Evolutionary conservation across 345 rosid species (phyloP).

Genomic region (Eucalyptus polybractea): DNA sequence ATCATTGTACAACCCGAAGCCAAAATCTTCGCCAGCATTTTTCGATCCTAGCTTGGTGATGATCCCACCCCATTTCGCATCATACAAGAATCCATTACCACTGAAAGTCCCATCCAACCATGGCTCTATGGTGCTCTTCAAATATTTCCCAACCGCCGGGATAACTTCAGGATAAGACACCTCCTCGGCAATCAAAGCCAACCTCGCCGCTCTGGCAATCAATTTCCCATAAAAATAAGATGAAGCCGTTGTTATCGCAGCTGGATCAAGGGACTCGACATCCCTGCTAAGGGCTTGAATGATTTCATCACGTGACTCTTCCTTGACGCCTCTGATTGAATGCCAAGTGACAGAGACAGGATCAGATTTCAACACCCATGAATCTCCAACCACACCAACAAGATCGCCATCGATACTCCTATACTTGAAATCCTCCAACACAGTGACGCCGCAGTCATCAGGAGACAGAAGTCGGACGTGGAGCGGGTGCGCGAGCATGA

Average conservation of each 20-base stretch:
- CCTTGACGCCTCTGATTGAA: conserved; percentile 51
- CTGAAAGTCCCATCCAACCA: conserved; percentile 76
- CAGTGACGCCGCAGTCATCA: conserved; percentile 18
- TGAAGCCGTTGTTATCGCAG: conserved; percentile 30
- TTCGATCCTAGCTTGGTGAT: conserved; percentile 51
- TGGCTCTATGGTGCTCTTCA: conserved; percentile 71
- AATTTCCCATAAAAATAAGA: conserved; percentile 78
- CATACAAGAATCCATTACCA: conserved; percentile 72
- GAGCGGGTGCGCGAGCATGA: conserved; percentile 88
- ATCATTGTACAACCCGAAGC: conserved; percentile 69
- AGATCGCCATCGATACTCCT: conserved; percentile 82
- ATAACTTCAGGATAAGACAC: conserved; percentile 49
- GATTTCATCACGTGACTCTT: conserved; percentile 41
- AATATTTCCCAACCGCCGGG: conserved; percentile 42
- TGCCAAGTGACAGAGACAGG: conserved; percentile 82
- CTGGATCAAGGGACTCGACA: conserved; percentile 42
- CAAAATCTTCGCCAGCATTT: conserved; percentile 74
- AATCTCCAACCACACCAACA: conserved; percentile 74
- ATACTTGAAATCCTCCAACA: conserved; percentile 50
- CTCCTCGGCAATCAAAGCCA: conserved; percentile 89
- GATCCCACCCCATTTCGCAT: conserved; percentile 82
- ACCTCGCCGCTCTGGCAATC: conserved; percentile 80
- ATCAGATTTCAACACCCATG: conserved; percentile 55
- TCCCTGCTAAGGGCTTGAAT: conserved; percentile 56
- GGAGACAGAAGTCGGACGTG: conserved; percentile 47